Evolutionary conservation across 2,329 filamentous ascomycete genomes (phyloP), one percentile per base, ranked within the genome.

Genomic region (Parastagonospora nodorum): DNA sequence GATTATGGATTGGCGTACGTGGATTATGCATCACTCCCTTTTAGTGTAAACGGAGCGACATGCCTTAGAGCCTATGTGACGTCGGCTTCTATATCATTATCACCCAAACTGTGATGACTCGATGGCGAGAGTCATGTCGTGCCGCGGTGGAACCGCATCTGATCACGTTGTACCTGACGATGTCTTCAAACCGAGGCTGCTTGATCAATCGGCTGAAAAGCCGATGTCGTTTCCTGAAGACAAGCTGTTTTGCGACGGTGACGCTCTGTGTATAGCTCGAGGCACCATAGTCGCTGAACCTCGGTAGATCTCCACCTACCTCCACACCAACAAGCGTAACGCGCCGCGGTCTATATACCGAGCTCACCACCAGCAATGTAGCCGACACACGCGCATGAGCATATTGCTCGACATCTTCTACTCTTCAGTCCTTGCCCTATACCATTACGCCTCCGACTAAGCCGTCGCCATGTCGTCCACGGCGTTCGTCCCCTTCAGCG

Each of bases 401-500:
- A 15, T 8, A 14, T 28, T 42, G 48, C 48, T 50, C 48, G 15
- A 32, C 3, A 45, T 27, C 15, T 15, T 8, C 32, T 14, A 8
- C 9, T 16, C 16, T n/a, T 28, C 15, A 11, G 37, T 15, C 15
- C 15, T 4, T 10, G 8, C 10, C 7, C 14, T 24, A 29, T 10
- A 15, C 7, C 14, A 28, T 5, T 33, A 15, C 39, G 10, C 10
- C 28, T 33, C 5, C 16, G 19, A 16, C n/a, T n/a, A 14, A 42
- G 16, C 27, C 40, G 14, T 39, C 53, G 59, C 41, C n/a, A 72
- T 71, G 68, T 63, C 66, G 6, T 60, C 68, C 16, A 62, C 56
- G 10, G 61, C 68, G 36, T 60, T 69, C 45, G 50, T 89, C 24
- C 88, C 88, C 43, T 89, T 91, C 75, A 85, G 86, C 5, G 88